Base-by-base conservation (phyloP, 768 basidiomycete species). In the Tulasnella sp. region DNA sequence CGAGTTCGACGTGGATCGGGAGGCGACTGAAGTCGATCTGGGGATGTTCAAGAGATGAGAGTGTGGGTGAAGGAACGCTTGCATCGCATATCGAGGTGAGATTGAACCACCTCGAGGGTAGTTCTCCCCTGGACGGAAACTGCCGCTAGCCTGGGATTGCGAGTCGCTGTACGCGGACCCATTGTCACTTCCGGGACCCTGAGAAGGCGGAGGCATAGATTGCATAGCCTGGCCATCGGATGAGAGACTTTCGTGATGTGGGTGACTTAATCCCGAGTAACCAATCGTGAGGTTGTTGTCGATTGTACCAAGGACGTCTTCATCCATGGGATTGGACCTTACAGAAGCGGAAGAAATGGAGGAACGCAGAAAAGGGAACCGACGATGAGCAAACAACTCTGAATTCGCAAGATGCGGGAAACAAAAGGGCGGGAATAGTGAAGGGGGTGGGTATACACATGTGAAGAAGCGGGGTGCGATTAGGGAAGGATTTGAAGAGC, bases 321-420 rank as follows among this genome's bases (percentile, higher is more conserved):
- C 69, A 62, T 52, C 69, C 69, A 70, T 52, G n/a, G 36, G 8
- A 36, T 44, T 36, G 69, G 69, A 70, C 69, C 69, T 70, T 70
- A 70, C 69, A 70, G 47, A 70, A 70, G 32, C 22, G 41, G 47
- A 37, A 70, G 42, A 52, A 47, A 34, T 34, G 22, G 69, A 66
- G 39, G 39, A 8, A 29, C 52, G 52, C 52, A 59, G 52, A 12
- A 59, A 59, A 59, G 22, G 52, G 52, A 59, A 52, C 41, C 69
- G 47, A 32, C 40, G 34, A 70, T 70, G 69, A 70, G 69, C 69
- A 70, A 70, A 70, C 44, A 70, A 47, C 35, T 70, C 69, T 40
- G 64, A 65, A 65, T 36, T 36, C 39, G 64, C 35, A 40, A 65
- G 64, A 40, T 36, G 64, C 35, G 34, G 36, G 34, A 40, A n/a